Conservation (phyloP, 208 protist genomes). For the Trypanosoma platydactyli region DNA sequence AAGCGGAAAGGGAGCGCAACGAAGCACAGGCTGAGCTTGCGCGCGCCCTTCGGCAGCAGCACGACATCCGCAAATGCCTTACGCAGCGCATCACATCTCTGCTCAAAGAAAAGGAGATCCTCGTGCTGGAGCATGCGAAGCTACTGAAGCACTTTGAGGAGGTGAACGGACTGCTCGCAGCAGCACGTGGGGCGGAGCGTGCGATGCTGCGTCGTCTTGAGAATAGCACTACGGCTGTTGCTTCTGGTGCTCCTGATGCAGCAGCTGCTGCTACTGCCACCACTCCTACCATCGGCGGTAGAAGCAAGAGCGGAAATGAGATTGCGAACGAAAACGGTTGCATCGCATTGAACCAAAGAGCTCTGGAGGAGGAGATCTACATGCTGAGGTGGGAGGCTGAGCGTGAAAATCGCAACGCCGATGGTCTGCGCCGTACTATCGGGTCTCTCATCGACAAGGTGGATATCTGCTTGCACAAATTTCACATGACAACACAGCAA, state of each 20-base stretch:
- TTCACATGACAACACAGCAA: not conserved
- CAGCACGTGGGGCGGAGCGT: constrained; percentile 15
- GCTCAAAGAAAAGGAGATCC: constrained; percentile 2
- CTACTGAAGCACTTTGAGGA: constrained; percentile 7
- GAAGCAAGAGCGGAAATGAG: not conserved
- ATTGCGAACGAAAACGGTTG: not conserved
- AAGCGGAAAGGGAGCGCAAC: constrained; percentile 1
- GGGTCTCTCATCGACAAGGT: not conserved
- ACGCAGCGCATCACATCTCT: constrained; percentile 1
- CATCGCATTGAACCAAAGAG: not conserved
- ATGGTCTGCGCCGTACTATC: not conserved
- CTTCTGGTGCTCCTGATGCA: not conserved
- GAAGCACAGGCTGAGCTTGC: constrained; percentile 4
- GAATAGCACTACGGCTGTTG: not conserved
- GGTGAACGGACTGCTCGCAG: not conserved
- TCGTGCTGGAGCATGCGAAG: not conserved
- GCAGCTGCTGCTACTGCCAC: too few relatives aligned
- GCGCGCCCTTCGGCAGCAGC: not conserved
- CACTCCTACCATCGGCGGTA: too few relatives aligned
- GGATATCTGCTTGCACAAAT: not conserved
- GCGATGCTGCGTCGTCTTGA: constrained; percentile 10
- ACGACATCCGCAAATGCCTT: constrained; percentile 1
- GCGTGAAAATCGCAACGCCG: not conserved
- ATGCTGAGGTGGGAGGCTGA: constrained; percentile 1
- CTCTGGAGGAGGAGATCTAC: constrained; percentile 4